phyloP scores from a whole-genome alignment of 176 grass and related monocot genomes.

The Musa itinerans region DNA sequence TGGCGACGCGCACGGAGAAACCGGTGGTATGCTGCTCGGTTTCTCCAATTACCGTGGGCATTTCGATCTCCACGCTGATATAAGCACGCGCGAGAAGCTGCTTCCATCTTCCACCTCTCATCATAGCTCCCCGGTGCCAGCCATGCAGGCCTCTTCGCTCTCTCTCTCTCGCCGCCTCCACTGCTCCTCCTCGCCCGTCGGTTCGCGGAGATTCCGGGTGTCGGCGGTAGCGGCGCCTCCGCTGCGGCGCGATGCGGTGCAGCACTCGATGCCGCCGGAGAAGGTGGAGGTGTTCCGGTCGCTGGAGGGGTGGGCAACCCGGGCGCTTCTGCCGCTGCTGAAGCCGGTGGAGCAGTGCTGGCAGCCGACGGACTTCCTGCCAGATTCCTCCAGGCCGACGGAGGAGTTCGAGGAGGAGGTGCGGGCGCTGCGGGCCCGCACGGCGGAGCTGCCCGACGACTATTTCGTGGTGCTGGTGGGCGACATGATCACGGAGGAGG shows the following conservation, averaged over 20 bases:
- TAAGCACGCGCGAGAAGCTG: background rate
- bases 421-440: constrained; percentile 44
- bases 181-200: background rate
- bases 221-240: constrained; percentile 3
- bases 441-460: constrained; percentile 57
- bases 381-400: constrained; percentile 35
- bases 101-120: background rate
- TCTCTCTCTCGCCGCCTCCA: background rate
- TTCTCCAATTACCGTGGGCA: background rate
- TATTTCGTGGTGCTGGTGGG: constrained; percentile 76
- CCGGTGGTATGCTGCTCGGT: background rate
- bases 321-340: constrained; percentile 62
- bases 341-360: constrained; percentile 74
- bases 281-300: constrained; percentile 78
- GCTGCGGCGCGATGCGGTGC: constrained; percentile 21
- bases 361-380: constrained; percentile 82
- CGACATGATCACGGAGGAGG: constrained; percentile 96
- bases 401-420: constrained; percentile 59
- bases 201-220: background rate
- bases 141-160: constrained; percentile 31
- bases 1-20: background rate
- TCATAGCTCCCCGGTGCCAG: background rate
- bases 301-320: constrained; percentile 56
- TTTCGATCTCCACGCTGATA: background rate
- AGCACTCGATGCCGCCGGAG: constrained; percentile 84